Conservation (phyloP, 768 basidiomycete genomes). For the Kwoniella sp. region DNA sequence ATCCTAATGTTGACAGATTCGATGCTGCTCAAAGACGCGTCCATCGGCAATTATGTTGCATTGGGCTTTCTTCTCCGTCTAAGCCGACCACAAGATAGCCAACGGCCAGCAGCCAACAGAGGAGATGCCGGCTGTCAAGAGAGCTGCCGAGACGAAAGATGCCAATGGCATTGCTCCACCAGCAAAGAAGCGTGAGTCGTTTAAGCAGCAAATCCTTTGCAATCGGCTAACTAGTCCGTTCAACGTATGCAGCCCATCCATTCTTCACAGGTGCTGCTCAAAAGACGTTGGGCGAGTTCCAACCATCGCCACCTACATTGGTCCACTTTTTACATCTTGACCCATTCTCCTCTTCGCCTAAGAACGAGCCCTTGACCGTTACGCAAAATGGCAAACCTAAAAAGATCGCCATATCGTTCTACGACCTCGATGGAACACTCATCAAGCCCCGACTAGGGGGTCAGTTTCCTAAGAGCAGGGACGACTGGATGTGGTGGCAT, state of each 20-base stretch:
- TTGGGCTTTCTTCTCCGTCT: no score
- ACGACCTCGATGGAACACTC: slow-evolving; percentile 85
- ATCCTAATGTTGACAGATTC: slow-evolving; percentile 5
- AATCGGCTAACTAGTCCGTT: background rate
- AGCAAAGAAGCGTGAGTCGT: slow-evolving; percentile 24
- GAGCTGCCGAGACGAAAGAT: slow-evolving; percentile 10
- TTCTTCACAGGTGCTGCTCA: slow-evolving; percentile 39
- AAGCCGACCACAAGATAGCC: no score
- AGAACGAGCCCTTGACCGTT: background rate
- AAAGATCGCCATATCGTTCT: slow-evolving; percentile 67
- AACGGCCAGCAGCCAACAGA: background rate
- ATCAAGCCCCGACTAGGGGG: slow-evolving; percentile 60
- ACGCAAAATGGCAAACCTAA: slow-evolving; percentile 39
- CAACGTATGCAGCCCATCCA: slow-evolving; percentile 34
- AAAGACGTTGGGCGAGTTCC: slow-evolving; percentile 20
- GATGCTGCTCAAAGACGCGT: slow-evolving; percentile 10
- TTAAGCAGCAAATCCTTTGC: no score
- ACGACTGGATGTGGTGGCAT: slow-evolving; percentile 76
- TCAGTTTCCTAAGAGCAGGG: slow-evolving; percentile 59
- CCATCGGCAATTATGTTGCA: background rate
- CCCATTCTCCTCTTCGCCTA: slow-evolving; percentile 33
- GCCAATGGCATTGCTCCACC: background rate
- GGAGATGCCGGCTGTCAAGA: slow-evolving; percentile 20
- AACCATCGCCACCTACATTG: slow-evolving; percentile 44
- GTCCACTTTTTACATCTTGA: slow-evolving; percentile 52